phyloP scores from a whole-genome alignment of 2,329 filamentous ascomycete genomes.

The Ascochyta koolunga region DNA sequence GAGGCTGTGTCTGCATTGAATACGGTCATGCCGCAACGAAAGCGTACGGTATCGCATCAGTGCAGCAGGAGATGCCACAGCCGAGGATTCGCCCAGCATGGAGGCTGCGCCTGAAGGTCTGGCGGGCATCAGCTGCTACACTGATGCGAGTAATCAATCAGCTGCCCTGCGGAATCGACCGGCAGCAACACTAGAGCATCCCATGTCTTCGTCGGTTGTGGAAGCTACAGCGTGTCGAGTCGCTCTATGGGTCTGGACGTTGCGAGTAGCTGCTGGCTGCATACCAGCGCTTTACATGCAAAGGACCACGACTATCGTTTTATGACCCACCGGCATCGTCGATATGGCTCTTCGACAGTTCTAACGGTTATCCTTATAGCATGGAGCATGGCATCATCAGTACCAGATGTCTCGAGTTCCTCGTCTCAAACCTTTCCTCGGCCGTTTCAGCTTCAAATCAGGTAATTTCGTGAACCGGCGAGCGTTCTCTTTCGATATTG shows the following conservation, averaged over 20 bases:
- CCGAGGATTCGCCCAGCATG: too few species aligned
- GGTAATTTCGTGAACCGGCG: conserved; percentile 6
- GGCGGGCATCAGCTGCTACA: background rate
- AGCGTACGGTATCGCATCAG: background rate
- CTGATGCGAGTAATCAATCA: background rate
- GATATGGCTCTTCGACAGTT: background rate
- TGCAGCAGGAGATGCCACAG: too few species aligned
- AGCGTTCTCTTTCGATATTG: conserved; percentile 8
- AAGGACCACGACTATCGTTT: conserved; percentile 1
- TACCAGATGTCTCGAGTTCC: conserved; percentile 6
- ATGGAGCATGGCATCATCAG: conserved; percentile 7
- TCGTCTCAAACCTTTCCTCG: conserved; percentile 6
- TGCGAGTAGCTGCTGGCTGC: background rate
- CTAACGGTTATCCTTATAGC: conserved; percentile 6
- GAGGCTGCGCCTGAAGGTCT: background rate
- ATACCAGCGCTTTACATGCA: background rate
- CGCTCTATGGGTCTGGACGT: background rate
- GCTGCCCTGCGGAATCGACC: too few species aligned
- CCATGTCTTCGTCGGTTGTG: background rate
- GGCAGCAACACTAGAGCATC: background rate
- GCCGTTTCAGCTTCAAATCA: conserved; percentile 16
- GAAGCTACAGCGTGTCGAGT: background rate
- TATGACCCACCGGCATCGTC: conserved; percentile 7
- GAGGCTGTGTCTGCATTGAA: conserved; percentile 1
- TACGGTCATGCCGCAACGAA: background rate